Base-by-base conservation (phyloP, 768 basidiomycete species). In the Leccinum disarticulatum region DNA sequence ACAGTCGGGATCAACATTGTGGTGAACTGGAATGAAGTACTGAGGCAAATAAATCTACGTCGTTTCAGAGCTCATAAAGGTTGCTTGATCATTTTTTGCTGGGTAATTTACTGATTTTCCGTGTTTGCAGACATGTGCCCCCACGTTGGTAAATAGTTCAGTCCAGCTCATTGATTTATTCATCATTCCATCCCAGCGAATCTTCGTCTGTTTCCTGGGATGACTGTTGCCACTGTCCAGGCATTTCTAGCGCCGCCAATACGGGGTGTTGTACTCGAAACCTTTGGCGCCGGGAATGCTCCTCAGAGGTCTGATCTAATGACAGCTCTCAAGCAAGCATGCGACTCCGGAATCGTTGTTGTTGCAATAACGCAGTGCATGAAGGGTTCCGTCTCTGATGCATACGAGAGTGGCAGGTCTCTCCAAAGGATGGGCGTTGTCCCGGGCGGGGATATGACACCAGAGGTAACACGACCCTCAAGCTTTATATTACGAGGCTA, bases 201-300 rank as follows among this genome's bases (percentile, higher is more conserved):
- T 25, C 75, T 95, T 31, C 88, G 93, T 25, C 77, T 96, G 3
- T 96, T 95, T 65, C 93, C 93, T 5, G 94, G 94, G 19, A 93
- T 96, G 61, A 86, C 88, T 14, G 81, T 83, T 0, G 77, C 83
- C 10, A 91, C 90, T 3, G 77, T 95, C 51, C 85, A 79, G 17
- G 87, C 90, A 3, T 95, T 95, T 69, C 81, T 93, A 15, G 80
- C 78, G 52, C 85, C 88, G 11, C 88, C 90, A 4, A 84, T 87
- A 8, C 83, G 81, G 31, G 95, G 94, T 4, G 87, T 95, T 3
- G 88, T 98, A 10, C 78, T 98, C 2, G 92, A 96, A 70, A 93
- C 91, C 2, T 98, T 92, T 71, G 95, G 95, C 7, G 87, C 93
- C 1, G 95, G 95, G 0, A 98, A 98, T 73, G 92, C 93, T 10